Conservation (phyloP, 1,139 yeast genomes). For the Geotrichum candidum region DNA sequence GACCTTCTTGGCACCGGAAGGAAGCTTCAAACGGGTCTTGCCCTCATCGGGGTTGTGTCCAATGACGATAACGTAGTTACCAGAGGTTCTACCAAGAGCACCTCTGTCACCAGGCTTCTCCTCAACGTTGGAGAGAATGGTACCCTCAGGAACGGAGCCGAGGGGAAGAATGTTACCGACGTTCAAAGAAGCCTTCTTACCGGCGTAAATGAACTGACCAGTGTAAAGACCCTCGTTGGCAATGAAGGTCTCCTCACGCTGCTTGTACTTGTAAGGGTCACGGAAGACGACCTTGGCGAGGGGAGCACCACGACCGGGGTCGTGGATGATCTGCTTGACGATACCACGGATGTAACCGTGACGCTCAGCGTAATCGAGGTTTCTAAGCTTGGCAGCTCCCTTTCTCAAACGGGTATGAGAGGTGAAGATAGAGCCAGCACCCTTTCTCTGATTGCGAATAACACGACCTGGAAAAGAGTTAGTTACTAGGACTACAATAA, state of each 20-base stretch:
- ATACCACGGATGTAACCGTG: conserved; percentile 99
- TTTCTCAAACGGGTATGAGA: conserved; percentile 99
- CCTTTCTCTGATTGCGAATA: conserved; percentile 99
- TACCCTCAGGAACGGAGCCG: conserved; percentile 98
- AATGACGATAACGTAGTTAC: conserved; percentile 97
- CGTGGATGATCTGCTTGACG: conserved; percentile 97
- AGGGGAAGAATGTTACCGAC: conserved; percentile 97
- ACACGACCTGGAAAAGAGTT: conserved; percentile 99
- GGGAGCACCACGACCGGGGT: conserved; percentile 99
- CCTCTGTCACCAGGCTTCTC: conserved; percentile 99
- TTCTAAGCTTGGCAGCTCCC: conserved; percentile 99
- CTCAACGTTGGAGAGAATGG: conserved; percentile 96
- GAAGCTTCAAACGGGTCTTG: conserved; percentile 98
- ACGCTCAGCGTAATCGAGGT: conserved; percentile 98
- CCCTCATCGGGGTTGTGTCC: conserved; percentile 99
- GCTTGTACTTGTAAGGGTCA: conserved; percentile 98
- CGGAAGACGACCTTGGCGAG: conserved; percentile 98
- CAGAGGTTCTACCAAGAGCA: conserved; percentile 98
- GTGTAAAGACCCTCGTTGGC: conserved; percentile 99
- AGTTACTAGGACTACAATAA: conserved; percentile 96
- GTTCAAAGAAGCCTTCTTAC: conserved; percentile 96
- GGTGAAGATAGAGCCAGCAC: conserved; percentile 99
- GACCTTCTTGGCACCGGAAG: conserved; percentile 98
- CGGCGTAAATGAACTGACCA: conserved; percentile 98
- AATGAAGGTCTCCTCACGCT: conserved; percentile 97